These are phyloP conservation scores for Cordyceps tenuipes DNA, from an alignment of 2,329 filamentous ascomycete genomes.

Conservation along the genomic window DNA sequence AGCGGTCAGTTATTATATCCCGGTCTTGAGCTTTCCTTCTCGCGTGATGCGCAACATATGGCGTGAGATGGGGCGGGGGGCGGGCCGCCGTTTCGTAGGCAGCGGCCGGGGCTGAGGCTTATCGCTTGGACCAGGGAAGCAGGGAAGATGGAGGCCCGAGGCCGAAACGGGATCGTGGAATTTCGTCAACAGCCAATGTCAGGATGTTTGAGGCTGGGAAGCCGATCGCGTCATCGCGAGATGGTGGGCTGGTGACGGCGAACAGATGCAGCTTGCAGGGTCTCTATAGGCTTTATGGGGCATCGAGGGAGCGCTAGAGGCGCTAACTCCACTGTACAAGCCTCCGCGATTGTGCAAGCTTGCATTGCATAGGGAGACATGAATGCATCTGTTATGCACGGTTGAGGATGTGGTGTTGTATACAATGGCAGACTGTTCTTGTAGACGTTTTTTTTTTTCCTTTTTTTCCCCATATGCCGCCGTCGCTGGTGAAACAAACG, in stretches of 20 bases:
- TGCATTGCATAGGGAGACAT: too few species aligned
- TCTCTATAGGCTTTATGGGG: not conserved
- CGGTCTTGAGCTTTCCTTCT: not conserved
- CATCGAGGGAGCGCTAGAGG: not conserved
- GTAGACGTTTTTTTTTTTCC: not conserved
- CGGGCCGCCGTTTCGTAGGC: not conserved
- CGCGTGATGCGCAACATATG: not conserved
- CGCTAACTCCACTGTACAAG: not conserved
- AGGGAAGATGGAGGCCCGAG: not conserved
- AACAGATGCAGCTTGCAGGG: not conserved
- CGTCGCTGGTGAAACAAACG: not conserved
- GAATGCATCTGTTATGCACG: too few species aligned
- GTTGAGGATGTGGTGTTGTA: too few species aligned
- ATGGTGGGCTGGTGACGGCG: not conserved
- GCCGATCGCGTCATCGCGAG: slow-evolving; percentile 8
- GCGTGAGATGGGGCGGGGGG: not conserved
- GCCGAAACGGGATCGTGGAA: not conserved
- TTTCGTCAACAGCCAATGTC: not conserved
- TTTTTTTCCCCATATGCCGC: not conserved
- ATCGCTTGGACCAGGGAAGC: not conserved
- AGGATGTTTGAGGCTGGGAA: not conserved
- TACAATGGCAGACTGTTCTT: not conserved
- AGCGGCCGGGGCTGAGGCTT: not conserved
- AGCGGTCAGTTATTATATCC: not conserved
- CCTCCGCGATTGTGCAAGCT: too few species aligned